Percentiles rank a stretch among this genome's conserved stretches.
Evolutionary conservation across 192 early-diverging fungal species (phyloP).

Genomic region (Diversispora eburnea): DNA sequence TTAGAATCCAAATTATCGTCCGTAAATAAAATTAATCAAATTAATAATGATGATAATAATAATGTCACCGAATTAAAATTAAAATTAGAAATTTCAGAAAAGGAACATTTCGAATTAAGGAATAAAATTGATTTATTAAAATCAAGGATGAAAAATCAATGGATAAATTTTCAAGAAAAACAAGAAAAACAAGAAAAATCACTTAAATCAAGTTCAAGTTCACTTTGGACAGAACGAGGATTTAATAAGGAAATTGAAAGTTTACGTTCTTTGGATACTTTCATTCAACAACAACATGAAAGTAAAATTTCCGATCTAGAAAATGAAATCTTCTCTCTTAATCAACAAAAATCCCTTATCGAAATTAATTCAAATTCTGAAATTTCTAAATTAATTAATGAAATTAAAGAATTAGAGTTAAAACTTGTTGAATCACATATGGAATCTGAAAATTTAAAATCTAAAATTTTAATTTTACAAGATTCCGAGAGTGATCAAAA

Average conservation of each 20-base stretch:
- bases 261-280: background rate
- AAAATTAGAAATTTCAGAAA: slow-evolving; percentile 10
- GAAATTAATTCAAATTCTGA: no score
- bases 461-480: background rate
- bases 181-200: background rate
- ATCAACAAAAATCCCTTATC: background rate
- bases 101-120: background rate
- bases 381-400: background rate
- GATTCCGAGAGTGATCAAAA: background rate
- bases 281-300: background rate
- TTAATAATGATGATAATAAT: background rate
- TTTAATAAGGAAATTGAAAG: slow-evolving; percentile 8
- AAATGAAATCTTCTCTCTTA: background rate
- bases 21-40: background rate
- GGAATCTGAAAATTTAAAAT: slow-evolving; percentile 8
- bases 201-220: background rate
- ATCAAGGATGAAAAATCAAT: background rate
- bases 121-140: slow-evolving; percentile 10
- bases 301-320: background rate
- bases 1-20: slow-evolving; percentile 1
- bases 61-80: background rate
- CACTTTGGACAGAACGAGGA: background rate
- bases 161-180: background rate
- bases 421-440: background rate
- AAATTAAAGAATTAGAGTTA: slow-evolving; percentile 6